phyloP scores from a whole-genome alignment of 1,284 basidiomycete genomes.

The Austroboletus novae-zelandiae region DNA sequence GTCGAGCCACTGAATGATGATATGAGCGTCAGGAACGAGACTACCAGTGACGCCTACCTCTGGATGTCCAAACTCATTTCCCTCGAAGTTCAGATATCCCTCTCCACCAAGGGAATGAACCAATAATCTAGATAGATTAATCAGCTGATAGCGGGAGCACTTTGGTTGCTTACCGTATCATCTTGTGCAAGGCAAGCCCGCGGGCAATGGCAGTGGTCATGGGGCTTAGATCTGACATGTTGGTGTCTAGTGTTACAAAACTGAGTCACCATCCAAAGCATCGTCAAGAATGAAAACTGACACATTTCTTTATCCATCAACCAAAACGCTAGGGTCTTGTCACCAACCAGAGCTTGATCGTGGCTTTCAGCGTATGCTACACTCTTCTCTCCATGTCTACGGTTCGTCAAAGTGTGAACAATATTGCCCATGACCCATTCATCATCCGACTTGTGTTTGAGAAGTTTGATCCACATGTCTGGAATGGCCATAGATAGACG shows the following conservation, averaged over 20 bases:
- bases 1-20: conserved; percentile 81
- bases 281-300: conserved; percentile 36
- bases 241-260: conserved; percentile 65
- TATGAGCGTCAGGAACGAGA: not conserved
- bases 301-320: conserved; percentile 99
- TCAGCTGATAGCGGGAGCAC: not conserved
- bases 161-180: conserved; percentile 75
- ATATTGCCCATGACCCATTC: conserved; percentile 91
- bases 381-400: conserved; percentile 87
- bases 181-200: conserved; percentile 92
- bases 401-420: conserved; percentile 87
- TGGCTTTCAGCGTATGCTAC: conserved; percentile 97
- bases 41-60: conserved; percentile 54
- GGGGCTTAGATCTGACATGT: conserved; percentile 91
- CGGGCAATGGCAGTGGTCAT: conserved; percentile 88
- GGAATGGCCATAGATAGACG: conserved; percentile 97
- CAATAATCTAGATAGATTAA: conserved; percentile 58
- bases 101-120: conserved; percentile 94
- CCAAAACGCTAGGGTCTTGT: conserved; percentile 99
- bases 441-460: conserved; percentile 89
- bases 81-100: conserved; percentile 97
- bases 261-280: conserved; percentile 19
- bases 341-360: conserved; percentile 96
- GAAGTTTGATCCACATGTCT: conserved; percentile 99
- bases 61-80: conserved; percentile 97